Evolutionary conservation across 805 yeast genomes (phyloP), one percentile per base, ranked within the genome.

Genomic region (Tetrapisispora phaffii): DNA sequence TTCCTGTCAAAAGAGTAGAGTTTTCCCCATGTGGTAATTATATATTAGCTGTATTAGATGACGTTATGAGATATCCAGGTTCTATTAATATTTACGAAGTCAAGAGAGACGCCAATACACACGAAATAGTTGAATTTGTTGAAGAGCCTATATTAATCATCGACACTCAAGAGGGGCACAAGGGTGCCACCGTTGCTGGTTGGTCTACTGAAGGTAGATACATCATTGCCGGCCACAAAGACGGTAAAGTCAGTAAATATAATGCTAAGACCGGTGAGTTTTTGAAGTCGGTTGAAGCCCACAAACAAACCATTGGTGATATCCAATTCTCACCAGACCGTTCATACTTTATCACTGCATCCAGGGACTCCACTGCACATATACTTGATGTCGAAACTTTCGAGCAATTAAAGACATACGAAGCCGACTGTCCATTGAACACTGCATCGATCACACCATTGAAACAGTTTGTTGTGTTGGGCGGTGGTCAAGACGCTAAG

Each of bases 401-500:
- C 49, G 75, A 79, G 51, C 61, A 80, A 43, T 66, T 85, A 65
- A 88, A 89, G 68, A 79, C 77, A 19, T 93, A 74, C 67, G 77
- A 74, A 55, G 81, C 96, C 6, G 97, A 88, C 63, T 88, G 95
- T 44, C 97, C 97, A 47, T 75, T 93, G 75, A 93, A 93, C 73
- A 78, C 95, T 32, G 97, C 97, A 17, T 82, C 95, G 53, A 83
- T 93, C 55, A 89, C 98, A 15, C 94, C 97, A 22, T 73, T 80
- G 47, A 93, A 93, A 70, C 90, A 93, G 62, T 90, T 82, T 62
- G 84, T 93, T 50, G 82, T 93, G 41, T 74, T 93, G 50, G 98
- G 97, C 44, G 99, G 99, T 71, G 99, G 99, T 80, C 97, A 93
- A 73, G 97, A 88, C 59, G 97, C 98, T 34, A 80, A 88, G 68